Percentiles rank a stretch among this genome's conserved stretches.
Evolutionary conservation across 352 stramenopile species (phyloP).

Genomic region (Phytophthora tubulina): DNA sequence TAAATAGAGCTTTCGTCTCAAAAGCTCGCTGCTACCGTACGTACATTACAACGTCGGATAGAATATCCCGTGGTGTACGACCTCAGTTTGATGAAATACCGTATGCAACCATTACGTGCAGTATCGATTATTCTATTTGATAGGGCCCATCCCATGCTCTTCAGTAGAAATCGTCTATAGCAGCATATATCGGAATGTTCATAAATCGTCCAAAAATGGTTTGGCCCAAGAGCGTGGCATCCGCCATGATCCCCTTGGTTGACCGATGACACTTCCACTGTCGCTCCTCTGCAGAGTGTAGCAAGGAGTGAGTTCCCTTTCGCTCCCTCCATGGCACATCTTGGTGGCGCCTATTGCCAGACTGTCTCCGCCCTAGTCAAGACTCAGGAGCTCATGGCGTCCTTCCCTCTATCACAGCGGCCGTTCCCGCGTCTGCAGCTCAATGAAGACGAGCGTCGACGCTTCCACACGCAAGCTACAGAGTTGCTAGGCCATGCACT

Average conservation of each 20-base stretch:
- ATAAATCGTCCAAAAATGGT: neutral
- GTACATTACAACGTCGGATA: too few species aligned
- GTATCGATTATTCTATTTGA: neutral
- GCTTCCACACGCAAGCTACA: slow-evolving; percentile 46
- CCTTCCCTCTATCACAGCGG: slow-evolving; percentile 36
- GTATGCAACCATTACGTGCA: neutral
- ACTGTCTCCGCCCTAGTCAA: slow-evolving; percentile 24
- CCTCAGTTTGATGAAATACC: too few species aligned
- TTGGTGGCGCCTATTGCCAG: slow-evolving; percentile 34
- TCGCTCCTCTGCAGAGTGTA: slow-evolving; percentile 33
- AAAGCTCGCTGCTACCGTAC: too few species aligned
- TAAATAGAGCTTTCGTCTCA: too few species aligned
- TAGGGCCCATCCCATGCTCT: slow-evolving; percentile 10
- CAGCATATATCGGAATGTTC: neutral
- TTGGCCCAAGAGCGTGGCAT: neutral
- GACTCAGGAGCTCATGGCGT: slow-evolving; percentile 29
- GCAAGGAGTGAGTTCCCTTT: neutral
- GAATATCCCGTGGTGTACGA: too few species aligned
- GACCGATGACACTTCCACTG: slow-evolving; percentile 33
- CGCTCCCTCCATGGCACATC: slow-evolving; percentile 33
- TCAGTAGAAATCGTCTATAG: neutral
- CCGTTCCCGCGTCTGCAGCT: slow-evolving; percentile 47
- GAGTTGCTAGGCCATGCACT: slow-evolving; percentile 43
- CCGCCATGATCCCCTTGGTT: slow-evolving; percentile 20
- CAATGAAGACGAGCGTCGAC: slow-evolving; percentile 31